A percentile compares a stretch with the other conserved stretches of the same genome.
phyloP scores from a whole-genome alignment of 1,284 basidiomycete genomes.

The Laetiporus sulphureus region DNA sequence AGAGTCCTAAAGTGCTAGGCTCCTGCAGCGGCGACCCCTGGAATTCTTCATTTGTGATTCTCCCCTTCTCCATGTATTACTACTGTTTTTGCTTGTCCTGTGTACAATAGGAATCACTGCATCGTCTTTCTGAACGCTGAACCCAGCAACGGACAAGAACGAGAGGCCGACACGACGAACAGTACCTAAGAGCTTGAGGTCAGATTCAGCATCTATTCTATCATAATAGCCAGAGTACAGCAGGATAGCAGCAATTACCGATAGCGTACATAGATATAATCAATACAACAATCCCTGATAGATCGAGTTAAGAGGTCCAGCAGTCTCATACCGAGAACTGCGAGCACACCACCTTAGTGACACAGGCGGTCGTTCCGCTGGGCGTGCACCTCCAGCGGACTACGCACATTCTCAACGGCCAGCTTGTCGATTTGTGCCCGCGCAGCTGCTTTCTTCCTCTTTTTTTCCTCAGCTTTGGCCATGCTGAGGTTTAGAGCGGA shows the following conservation, averaged over 20 bases:
- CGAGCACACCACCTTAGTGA: conserved; percentile 3
- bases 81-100: too few relatives aligned
- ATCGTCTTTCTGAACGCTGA: too few relatives aligned
- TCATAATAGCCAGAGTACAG: conserved; percentile 3
- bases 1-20: too few relatives aligned
- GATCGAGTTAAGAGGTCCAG: not conserved
- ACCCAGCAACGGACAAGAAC: too few relatives aligned
- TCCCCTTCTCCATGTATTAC: too few relatives aligned
- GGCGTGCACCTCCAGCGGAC: conserved; percentile 13
- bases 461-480: conserved; percentile 38
- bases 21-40: too few relatives aligned
- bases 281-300: not conserved
- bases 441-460: conserved; percentile 38
- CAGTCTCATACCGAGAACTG: conserved; percentile 1
- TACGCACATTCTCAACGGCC: conserved; percentile 29
- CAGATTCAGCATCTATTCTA: not conserved
- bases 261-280: conserved; percentile 8
- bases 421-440: conserved; percentile 31
- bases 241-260: conserved; percentile 4
- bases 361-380: conserved; percentile 4
- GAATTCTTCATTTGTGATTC: too few relatives aligned
- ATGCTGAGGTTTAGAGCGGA: conserved; percentile 21
- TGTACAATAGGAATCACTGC: too few relatives aligned
- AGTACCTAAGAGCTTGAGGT: not conserved
- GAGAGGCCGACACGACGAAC: too few relatives aligned